Percentiles rank a stretch among this genome's conserved stretches.
Conservation (phyloP, 1,139 yeast genomes). For the Protomyces arabidopsidicola region DNA sequence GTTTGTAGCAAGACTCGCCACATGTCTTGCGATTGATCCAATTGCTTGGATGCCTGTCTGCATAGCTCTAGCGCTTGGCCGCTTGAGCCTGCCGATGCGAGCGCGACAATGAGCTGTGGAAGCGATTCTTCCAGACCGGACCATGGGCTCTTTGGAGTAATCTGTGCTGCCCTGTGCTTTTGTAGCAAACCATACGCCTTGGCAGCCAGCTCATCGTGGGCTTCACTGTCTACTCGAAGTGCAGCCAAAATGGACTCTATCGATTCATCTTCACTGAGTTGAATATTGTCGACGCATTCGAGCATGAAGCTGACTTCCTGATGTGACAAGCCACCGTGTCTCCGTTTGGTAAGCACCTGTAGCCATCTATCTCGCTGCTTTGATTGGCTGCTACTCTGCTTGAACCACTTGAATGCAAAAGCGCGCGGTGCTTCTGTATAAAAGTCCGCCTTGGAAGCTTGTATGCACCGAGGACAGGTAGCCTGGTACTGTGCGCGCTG, state of each 20-base stretch:
- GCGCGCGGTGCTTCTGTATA: neutral
- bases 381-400: neutral
- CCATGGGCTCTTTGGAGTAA: neutral
- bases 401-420: conserved; percentile 21
- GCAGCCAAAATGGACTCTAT: neutral
- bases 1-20: conserved; percentile 11
- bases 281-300: neutral
- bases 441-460: neutral
- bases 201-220: conserved; percentile 1
- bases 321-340: neutral
- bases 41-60: neutral
- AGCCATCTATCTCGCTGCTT: neutral
- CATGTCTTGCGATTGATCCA: neutral
- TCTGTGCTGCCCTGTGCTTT: neutral
- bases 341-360: conserved; percentile 1
- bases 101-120: neutral
- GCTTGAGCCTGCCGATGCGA: neutral
- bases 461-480: too few species aligned
- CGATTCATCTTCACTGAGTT: neutral
- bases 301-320: conserved; percentile 3
- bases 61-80: neutral
- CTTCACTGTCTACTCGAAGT: neutral
- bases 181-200: neutral
- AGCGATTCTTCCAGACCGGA: neutral
- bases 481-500: too few species aligned